Percentiles rank a stretch among this genome's conserved stretches.
phyloP scores from a whole-genome alignment of 176 grass and related monocot species.

The Guadua angustifolia region DNA sequence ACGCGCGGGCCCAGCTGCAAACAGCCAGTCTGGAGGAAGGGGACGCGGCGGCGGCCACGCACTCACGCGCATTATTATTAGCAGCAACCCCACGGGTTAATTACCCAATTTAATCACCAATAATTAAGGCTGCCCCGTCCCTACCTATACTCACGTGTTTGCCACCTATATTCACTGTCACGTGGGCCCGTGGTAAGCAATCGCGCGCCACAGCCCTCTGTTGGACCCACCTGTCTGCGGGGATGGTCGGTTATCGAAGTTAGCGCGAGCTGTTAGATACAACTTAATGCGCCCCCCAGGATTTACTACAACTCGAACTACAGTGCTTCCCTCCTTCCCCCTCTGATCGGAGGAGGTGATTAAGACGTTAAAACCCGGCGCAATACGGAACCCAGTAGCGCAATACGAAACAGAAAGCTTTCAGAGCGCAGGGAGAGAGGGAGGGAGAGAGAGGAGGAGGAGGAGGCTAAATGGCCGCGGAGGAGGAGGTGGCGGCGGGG shows the following conservation, averaged over 20 bases:
- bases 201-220: neutral
- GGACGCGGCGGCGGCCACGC: neutral
- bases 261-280: neutral
- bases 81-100: neutral
- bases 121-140: neutral
- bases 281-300: neutral
- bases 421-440: neutral
- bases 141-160: neutral
- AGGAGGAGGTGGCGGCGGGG: constrained; percentile 1
- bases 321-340: neutral
- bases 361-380: constrained; percentile 54
- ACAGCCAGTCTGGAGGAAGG: constrained; percentile 30
- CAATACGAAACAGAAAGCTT: constrained; percentile 13
- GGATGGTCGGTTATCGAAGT: no score
- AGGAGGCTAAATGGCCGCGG: neutral
- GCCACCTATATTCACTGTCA: accelerated
- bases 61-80: neutral
- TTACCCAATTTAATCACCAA: constrained; percentile 36
- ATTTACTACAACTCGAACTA: constrained; percentile 38
- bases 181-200: neutral
- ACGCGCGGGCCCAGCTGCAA: neutral
- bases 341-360: constrained; percentile 23
- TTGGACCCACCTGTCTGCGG: constrained; percentile 35
- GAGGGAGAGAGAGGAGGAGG: neutral
- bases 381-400: constrained; percentile 13